Percentiles rank a stretch among this genome's conserved stretches.
Conservation (phyloP, 495 filamentous ascomycete species). For the Annulohypoxylon stygium region DNA sequence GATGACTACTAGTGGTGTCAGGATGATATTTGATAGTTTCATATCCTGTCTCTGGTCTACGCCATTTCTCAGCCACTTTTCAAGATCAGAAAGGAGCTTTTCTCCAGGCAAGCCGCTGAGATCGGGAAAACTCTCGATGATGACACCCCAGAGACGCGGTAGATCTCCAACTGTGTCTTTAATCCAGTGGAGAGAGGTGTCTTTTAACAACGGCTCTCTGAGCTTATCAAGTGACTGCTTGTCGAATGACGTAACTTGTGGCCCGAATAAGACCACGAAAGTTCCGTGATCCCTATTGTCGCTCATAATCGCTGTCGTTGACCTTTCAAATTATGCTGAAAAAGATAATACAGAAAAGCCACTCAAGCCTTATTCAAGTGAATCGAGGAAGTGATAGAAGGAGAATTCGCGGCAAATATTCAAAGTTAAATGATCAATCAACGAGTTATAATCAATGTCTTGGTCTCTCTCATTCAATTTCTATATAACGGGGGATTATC, state of each 20-base stretch:
- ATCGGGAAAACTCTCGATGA: not conserved
- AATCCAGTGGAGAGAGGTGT: not conserved
- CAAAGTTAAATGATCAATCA: no score
- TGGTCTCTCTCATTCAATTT: no score
- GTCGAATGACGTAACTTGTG: not conserved
- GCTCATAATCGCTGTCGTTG: no score
- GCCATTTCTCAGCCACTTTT: not conserved
- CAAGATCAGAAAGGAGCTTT: not conserved
- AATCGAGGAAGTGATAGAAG: no score
- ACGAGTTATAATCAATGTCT: no score
- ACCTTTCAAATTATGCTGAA: no score
- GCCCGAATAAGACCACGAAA: constrained; percentile 4
- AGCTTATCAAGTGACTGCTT: not conserved
- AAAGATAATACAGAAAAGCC: no score
- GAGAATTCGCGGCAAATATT: no score
- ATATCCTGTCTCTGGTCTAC: not conserved
- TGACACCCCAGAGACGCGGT: not conserved
- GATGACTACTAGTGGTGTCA: constrained; percentile 1
- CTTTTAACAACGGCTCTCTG: not conserved
- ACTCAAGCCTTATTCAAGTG: no score
- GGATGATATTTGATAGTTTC: not conserved
- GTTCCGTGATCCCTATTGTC: no score
- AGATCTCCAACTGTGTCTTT: not conserved
- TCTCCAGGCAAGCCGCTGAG: not conserved
- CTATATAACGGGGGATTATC: no score